Evolutionary conservation across 1,284 basidiomycete species (phyloP), one percentile per base, ranked within the genome.

Genomic region (Waitea zeae): DNA sequence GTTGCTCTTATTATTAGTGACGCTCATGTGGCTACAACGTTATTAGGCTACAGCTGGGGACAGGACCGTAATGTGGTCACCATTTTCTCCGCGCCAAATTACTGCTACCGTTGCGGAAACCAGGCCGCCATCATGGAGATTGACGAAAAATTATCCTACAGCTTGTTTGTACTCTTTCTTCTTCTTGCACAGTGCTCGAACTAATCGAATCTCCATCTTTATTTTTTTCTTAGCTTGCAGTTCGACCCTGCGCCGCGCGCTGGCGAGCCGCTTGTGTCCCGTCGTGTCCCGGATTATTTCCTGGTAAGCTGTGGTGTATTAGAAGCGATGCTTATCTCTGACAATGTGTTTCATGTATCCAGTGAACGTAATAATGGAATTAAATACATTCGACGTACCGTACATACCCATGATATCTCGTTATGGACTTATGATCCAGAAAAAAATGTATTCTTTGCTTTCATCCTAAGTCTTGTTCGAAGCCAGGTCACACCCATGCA

Each of bases 41-140:
- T 11, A 33, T 35, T 43, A 82, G 77, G 79, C 26, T 84, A 80
- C 58, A 93, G 90, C 54, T 97, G 93, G 92, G 90, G 90, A 42
- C 93, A 97, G 61, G 93, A 98, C 61, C 74, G 90, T 53, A 98
- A 98, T 52, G 95, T 98, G n/a, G 93, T 98, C 43, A 98, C 93
- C 31, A 97, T 98, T 53, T 98, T 97, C 65, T 96, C 92, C 43
- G 93, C 93, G 47, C 93, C 93, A 33, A 96, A 96, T 61, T 95
- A 95, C 61, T 98, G 95, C 62, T 98, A 99, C 67, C 73, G 95
- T 54, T 98, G 95, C 56, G 93, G 93, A 37, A 99, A 99, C 59
- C 95, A 98, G 55, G 93, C 93, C 33, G 95, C 95, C 33, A 99
- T 99, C 56, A 95, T 99, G 81, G 93, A 98, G 61, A 96, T 98